These are phyloP conservation scores for Sinapis alba DNA, from an alignment of 441 rosid genomes.

Conservation along the genomic window DNA sequence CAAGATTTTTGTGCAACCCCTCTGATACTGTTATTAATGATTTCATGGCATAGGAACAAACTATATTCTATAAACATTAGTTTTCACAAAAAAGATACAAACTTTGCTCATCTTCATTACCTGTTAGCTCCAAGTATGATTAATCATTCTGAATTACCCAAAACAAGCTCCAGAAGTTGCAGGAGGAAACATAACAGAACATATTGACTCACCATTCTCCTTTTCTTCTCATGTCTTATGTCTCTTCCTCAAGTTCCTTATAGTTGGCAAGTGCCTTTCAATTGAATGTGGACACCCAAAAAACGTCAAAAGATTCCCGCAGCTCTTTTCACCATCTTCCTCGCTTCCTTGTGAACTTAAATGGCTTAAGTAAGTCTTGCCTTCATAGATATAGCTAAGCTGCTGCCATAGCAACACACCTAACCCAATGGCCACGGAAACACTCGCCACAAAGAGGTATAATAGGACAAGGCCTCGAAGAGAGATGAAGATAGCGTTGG, in stretches of 20 bases:
- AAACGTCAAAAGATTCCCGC: slow-evolving; percentile 68
- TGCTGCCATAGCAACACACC: slow-evolving; percentile 87
- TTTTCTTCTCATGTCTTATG: slow-evolving; percentile 55
- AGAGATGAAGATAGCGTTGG: slow-evolving; percentile 61
- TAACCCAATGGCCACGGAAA: slow-evolving; percentile 73
- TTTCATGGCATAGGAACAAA: slow-evolving; percentile 16
- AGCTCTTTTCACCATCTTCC: slow-evolving; percentile 57
- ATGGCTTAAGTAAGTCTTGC: slow-evolving; percentile 76
- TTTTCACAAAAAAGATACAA: slow-evolving; percentile 32
- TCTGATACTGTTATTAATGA: not conserved
- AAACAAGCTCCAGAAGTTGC: slow-evolving; percentile 25
- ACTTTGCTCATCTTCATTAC: slow-evolving; percentile 20
- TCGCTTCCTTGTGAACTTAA: slow-evolving; percentile 57
- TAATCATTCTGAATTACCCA: slow-evolving; percentile 11
- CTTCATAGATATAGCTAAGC: slow-evolving; percentile 78
- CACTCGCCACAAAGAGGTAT: slow-evolving; percentile 70
- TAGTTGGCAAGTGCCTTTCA: slow-evolving; percentile 53
- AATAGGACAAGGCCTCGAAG: slow-evolving; percentile 73
- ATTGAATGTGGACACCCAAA: slow-evolving; percentile 66
- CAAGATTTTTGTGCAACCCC: not conserved
- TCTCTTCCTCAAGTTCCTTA: slow-evolving; percentile 55
- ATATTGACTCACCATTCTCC: not conserved
- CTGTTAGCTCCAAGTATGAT: slow-evolving; percentile 25
- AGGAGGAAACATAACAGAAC: slow-evolving; percentile 11
- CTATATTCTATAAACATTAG: slow-evolving; percentile 29